phyloP scores from a whole-genome alignment of 768 basidiomycete genomes.

The Phlegmacium glaucopus region DNA sequence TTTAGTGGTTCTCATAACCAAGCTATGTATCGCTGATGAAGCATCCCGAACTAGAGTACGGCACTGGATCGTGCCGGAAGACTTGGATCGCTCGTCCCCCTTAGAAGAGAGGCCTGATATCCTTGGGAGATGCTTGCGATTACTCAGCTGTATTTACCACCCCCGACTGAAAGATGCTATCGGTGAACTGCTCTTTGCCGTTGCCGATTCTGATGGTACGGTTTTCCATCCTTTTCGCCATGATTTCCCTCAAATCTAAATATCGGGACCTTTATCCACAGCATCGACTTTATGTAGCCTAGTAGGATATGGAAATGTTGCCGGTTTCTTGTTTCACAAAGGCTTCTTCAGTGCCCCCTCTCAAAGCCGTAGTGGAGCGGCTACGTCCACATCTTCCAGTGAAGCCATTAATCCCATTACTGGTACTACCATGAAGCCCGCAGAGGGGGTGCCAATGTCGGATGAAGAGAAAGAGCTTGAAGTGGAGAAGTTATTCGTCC shows the following conservation, averaged over 20 bases:
- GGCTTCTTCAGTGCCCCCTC: conserved; percentile 71
- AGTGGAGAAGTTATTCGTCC: conserved; percentile 85
- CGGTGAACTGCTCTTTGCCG: conserved; percentile 84
- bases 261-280: conserved; percentile 13
- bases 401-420: conserved; percentile 81
- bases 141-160: conserved; percentile 75
- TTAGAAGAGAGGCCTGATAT: conserved; percentile 72
- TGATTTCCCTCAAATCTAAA: neutral
- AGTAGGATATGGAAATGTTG: conserved; percentile 94
- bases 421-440: conserved; percentile 54
- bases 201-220: conserved; percentile 74
- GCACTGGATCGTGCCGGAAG: conserved; percentile 69
- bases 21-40: conserved; percentile 65
- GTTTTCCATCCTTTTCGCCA: conserved; percentile 5
- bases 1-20: conserved; percentile 69
- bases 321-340: conserved; percentile 91
- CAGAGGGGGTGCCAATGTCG: conserved; percentile 60
- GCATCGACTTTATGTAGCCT: conserved; percentile 72
- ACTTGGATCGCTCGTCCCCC: conserved; percentile 74
- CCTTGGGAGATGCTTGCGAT: conserved; percentile 75
- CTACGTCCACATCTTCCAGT: conserved; percentile 30
- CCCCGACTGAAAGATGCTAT: conserved; percentile 67
- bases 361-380: conserved; percentile 21
- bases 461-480: conserved; percentile 95
- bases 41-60: conserved; percentile 51